phyloP scores from a whole-genome alignment of 768 basidiomycete genomes.

The Termitomyces sp. region DNA sequence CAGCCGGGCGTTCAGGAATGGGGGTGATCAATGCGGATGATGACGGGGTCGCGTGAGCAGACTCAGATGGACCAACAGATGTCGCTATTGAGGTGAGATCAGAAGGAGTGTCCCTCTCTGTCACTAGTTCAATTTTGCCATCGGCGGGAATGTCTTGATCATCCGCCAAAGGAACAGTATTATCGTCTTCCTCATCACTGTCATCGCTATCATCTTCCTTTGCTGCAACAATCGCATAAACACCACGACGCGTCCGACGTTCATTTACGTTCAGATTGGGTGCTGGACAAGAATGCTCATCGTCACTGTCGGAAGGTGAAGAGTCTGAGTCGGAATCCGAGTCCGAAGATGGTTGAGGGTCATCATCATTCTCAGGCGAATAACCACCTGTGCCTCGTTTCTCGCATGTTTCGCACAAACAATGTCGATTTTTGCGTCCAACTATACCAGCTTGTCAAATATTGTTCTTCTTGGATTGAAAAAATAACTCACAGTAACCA shows the following conservation, averaged over 20 bases:
- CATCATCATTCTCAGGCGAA: conserved; percentile 52
- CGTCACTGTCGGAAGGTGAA: conserved; percentile 36
- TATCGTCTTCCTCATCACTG: conserved; percentile 55
- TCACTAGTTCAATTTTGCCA: conserved; percentile 54
- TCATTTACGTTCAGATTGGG: conserved; percentile 66
- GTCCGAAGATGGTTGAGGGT: conserved; percentile 44
- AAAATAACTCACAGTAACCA: conserved; percentile 72
- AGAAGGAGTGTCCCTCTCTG: conserved; percentile 47
- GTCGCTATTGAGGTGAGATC: conserved; percentile 43
- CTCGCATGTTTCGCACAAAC: conserved; percentile 87
- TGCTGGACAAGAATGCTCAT: conserved; percentile 34
- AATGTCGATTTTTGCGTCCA: conserved; percentile 68
- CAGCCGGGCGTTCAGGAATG: conserved; percentile 26
- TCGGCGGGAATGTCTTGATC: conserved; percentile 46
- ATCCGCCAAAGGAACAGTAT: conserved; percentile 42
- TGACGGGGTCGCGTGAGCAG: conserved; percentile 26
- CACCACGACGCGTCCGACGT: conserved; percentile 76
- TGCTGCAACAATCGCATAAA: conserved; percentile 69
- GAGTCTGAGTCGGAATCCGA: conserved; percentile 48
- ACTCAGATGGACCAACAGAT: conserved; percentile 35
- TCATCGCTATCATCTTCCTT: conserved; percentile 62
- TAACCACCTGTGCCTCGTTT: conserved; percentile 75
- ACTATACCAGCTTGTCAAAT: conserved; percentile 35
- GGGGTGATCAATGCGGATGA: conserved; percentile 31
- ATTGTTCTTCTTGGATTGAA: conserved; percentile 3